Base-by-base conservation (phyloP, 345 rosid species). In the Dipteronia sinensis region DNA sequence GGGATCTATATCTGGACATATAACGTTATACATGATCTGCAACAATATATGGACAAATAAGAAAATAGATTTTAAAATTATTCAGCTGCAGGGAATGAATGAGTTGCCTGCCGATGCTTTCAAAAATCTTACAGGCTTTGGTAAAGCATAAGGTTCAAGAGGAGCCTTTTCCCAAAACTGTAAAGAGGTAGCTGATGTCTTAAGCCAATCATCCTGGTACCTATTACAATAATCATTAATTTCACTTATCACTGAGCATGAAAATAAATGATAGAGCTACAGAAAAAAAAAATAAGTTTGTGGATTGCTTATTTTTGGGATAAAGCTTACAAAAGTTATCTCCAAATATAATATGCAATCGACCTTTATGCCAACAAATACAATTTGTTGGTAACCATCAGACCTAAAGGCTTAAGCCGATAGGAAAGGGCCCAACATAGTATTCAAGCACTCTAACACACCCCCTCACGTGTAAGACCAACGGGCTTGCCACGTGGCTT, bases 181-280 rank as follows among this genome's bases (percentile, higher is more conserved):
- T 80, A 96, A 83, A 78, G 98, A 86, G 81, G 80, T 89, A 73
- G 95, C 85, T 46, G 99, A 90, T 78, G 94, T 84, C 86, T 93
- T 94, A 63, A 96, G 94, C 99, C 99, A 96, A 87, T 96, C 98
- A 82, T 96, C 98, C 88, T 96, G 99, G 87, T 96, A 96, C 86
- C 99, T 96, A 78, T 74, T 31, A 76, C 65, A 68, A 44, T 78
- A 75, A 80, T 72, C 42, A 75, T 29, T 62, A 72, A 22, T 73
- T 76, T 61, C 29, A 63, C 69, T 67, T 46, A 63, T 23, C 31
- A 29, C 27, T 31, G 5, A 31, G 22, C 63, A 65, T 7, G 20
- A 46, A 22, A 42, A 63, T 11, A 19, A 47, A 49, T 8, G 56
- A 78, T 46, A 1, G 46, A 76, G 38, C 56, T 59, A 51, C 49